phyloP scores from a whole-genome alignment of 2,329 filamentous ascomycete genomes.

The Purpureocillium takamizusanense region DNA sequence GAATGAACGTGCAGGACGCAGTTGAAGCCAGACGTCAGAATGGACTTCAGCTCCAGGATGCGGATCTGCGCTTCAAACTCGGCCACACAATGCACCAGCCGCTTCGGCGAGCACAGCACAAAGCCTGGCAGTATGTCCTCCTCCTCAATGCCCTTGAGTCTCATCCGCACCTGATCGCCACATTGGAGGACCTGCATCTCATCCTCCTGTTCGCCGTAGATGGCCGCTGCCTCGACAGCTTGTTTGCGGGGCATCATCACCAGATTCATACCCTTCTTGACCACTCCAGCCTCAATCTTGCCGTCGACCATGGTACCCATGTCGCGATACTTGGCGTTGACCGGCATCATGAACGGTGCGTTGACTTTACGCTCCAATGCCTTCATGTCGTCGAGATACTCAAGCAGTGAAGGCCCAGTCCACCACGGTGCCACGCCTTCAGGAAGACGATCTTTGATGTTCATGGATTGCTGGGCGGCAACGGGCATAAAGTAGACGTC shows the following conservation, averaged over 20 bases:
- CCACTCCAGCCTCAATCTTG: constrained; percentile 88
- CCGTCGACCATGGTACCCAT: constrained; percentile 97
- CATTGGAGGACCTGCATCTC: constrained; percentile 75
- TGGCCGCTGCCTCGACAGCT: constrained; percentile 67
- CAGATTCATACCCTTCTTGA: constrained; percentile 80
- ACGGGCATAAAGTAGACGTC: constrained; percentile 96
- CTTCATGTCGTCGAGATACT: constrained; percentile 91
- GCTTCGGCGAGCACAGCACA: constrained; percentile 89
- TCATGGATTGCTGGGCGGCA: constrained; percentile 75
- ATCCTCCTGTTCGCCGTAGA: constrained; percentile 95
- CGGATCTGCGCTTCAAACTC: constrained; percentile 95
- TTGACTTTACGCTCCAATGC: constrained; percentile 92
- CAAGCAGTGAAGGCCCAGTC: constrained; percentile 79
- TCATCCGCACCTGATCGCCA: constrained; percentile 88
- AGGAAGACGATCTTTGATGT: constrained; percentile 82
- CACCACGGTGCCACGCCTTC: constrained; percentile 75
- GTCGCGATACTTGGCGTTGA: constrained; percentile 93
- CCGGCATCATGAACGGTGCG: constrained; percentile 98
- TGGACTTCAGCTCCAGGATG: constrained; percentile 88
- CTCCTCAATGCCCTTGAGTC: constrained; percentile 90
- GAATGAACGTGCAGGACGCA: constrained; percentile 97
- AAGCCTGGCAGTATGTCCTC: constrained; percentile 95
- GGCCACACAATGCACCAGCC: constrained; percentile 81
- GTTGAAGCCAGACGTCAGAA: constrained; percentile 91
- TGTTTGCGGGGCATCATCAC: constrained; percentile 96